Evolutionary conservation across 495 filamentous ascomycete species (phyloP).

Genomic region (Annulohypoxylon moriforme): DNA sequence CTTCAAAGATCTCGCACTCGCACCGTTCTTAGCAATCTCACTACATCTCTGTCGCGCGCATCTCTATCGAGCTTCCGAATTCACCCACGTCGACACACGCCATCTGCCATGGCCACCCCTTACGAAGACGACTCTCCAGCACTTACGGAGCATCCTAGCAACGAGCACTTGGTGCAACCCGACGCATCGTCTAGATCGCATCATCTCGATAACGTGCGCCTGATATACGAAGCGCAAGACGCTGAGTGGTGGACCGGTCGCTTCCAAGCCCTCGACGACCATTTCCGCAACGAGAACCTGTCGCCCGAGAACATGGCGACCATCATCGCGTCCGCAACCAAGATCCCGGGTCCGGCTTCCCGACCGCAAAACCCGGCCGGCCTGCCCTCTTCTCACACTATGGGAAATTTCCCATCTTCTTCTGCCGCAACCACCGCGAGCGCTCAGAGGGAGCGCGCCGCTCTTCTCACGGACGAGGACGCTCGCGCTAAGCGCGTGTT

Average conservation of each 20-base stretch:
- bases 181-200: background rate
- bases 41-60: constrained; percentile 50
- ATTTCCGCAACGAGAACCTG: constrained; percentile 61
- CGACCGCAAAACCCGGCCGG: background rate
- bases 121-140: background rate
- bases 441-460: constrained; percentile 8
- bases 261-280: constrained; percentile 64
- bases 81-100: constrained; percentile 40
- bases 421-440: background rate
- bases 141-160: background rate
- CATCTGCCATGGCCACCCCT: constrained; percentile 3
- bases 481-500: constrained; percentile 61
- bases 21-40: constrained; percentile 53
- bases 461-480: constrained; percentile 52
- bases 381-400: constrained; percentile 12
- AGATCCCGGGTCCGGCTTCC: constrained; percentile 17
- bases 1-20: constrained; percentile 54
- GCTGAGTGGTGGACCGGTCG: constrained; percentile 67
- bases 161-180: background rate
- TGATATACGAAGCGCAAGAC: constrained; percentile 48
- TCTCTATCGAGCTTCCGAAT: constrained; percentile 45
- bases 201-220: constrained; percentile 25
- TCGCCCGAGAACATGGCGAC: constrained; percentile 39
- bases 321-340: constrained; percentile 42
- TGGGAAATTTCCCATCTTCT: background rate